A percentile compares a stretch with the other conserved stretches of the same genome.
phyloP scores from a whole-genome alignment of 306 rosid species.

The Citrullus mucosospermus region DNA sequence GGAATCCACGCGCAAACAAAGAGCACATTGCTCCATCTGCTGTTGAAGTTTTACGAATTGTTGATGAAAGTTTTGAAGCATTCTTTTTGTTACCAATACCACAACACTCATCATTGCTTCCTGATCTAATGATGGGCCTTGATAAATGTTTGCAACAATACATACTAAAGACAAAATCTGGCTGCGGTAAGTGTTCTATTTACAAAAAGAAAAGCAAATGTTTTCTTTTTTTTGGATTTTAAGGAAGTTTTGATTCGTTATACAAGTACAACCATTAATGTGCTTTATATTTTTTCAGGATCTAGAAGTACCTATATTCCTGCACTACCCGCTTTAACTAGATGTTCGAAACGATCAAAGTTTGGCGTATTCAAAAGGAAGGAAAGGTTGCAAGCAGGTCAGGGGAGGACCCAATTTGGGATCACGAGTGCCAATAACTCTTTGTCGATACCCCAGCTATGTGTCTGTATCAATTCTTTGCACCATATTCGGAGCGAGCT shows the following conservation, averaged over 20 bases:
- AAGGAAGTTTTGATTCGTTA: not conserved
- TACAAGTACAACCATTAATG: not conserved
- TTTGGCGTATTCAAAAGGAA: constrained; percentile 62
- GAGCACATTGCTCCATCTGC: constrained; percentile 77
- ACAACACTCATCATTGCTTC: constrained; percentile 46
- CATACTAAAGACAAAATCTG: constrained; percentile 57
- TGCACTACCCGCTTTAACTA: constrained; percentile 66
- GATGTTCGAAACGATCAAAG: constrained; percentile 69
- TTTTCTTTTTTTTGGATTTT: not conserved
- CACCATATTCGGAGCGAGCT: constrained; percentile 68
- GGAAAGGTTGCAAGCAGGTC: constrained; percentile 44
- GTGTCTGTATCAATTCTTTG: constrained; percentile 72
- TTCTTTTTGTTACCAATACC: constrained; percentile 77
- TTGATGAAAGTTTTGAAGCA: constrained; percentile 84
- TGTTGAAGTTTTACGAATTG: constrained; percentile 55
- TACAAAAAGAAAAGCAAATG: not conserved
- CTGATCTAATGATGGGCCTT: constrained; percentile 62
- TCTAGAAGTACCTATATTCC: constrained; percentile 50
- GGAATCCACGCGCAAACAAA: constrained; percentile 75
- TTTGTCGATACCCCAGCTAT: constrained; percentile 53
- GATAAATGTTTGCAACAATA: constrained; percentile 79
- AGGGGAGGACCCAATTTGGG: constrained; percentile 49
- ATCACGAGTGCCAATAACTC: constrained; percentile 34
- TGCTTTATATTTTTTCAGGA: constrained; percentile 39
- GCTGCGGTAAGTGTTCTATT: constrained; percentile 52